Percentiles rank a stretch among this genome's conserved stretches.
These are phyloP conservation scores for Monilinia fructigena DNA, from an alignment of 2,329 filamentous ascomycete genomes.

Conservation along the genomic window DNA sequence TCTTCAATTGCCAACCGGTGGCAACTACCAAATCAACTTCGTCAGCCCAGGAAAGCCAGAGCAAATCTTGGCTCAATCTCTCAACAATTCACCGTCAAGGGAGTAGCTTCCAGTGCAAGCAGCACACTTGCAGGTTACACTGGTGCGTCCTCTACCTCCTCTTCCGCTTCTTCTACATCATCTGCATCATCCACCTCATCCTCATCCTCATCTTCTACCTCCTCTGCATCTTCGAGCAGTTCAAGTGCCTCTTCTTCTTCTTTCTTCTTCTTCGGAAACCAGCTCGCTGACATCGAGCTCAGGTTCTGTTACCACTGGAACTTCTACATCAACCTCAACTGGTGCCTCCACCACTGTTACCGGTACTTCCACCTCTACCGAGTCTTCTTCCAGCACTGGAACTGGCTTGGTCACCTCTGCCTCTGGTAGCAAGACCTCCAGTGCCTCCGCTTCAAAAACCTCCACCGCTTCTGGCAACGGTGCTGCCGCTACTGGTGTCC, in stretches of 20 bases:
- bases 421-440: not conserved
- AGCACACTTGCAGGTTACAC: constrained; percentile 24
- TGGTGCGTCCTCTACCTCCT: constrained; percentile 20
- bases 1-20: constrained; percentile 23
- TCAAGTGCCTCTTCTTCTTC: not conserved
- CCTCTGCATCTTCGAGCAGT: constrained; percentile 1
- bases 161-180: constrained; percentile 1
- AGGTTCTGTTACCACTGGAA: constrained; percentile 1
- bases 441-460: not conserved
- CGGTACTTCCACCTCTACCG: not conserved
- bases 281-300: not conserved
- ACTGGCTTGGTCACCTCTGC: constrained; percentile 4
- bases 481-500: constrained; percentile 18
- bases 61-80: constrained; percentile 22
- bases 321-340: not conserved
- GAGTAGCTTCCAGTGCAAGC: constrained; percentile 14
- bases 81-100: constrained; percentile 22
- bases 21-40: constrained; percentile 24
- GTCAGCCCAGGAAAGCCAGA: constrained; percentile 17
- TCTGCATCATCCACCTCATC: constrained; percentile 5
- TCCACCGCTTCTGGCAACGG: constrained; percentile 9
- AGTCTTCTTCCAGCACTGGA: not conserved
- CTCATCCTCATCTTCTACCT: constrained; percentile 8
- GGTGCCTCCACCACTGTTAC: not conserved
- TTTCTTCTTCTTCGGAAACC: not conserved